Evolutionary conservation across 345 rosid species (phyloP).

Genomic region (Salix koriyanagi): DNA sequence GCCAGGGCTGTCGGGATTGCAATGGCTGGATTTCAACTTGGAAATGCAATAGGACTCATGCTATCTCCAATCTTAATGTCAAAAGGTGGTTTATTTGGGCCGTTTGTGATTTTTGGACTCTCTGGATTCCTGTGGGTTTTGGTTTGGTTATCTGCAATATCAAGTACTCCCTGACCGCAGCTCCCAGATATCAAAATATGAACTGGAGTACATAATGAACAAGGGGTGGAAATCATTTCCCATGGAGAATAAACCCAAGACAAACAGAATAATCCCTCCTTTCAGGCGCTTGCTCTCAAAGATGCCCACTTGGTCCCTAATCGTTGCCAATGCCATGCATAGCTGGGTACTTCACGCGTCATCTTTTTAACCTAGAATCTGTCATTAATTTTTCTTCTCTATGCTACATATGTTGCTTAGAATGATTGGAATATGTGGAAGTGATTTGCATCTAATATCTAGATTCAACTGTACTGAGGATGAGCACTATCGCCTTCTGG

Average conservation of each 20-base stretch:
- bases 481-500: neutral
- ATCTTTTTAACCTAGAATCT: conserved; percentile 2
- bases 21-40: conserved; percentile 95
- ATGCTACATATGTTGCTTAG: neutral
- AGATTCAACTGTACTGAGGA: neutral
- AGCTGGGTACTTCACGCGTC: conserved; percentile 62
- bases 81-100: conserved; percentile 82
- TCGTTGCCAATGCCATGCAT: conserved; percentile 92
- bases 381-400: conserved; percentile 1
- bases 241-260: conserved; percentile 38
- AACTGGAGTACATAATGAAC: conserved; percentile 60
- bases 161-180: conserved; percentile 68
- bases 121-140: conserved; percentile 93
- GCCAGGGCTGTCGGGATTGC: conserved; percentile 91
- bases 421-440: neutral
- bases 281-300: conserved; percentile 74
- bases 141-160: conserved; percentile 86
- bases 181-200: conserved; percentile 79
- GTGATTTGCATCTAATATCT: neutral
- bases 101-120: conserved; percentile 84
- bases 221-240: conserved; percentile 38
- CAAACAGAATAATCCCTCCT: conserved; percentile 61
- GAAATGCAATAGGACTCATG: conserved; percentile 79
- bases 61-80: conserved; percentile 92
- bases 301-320: conserved; percentile 92